These are phyloP conservation scores for Silybum marianum DNA, from an alignment of 129 eudicot genomes.

Conservation along the genomic window DNA sequence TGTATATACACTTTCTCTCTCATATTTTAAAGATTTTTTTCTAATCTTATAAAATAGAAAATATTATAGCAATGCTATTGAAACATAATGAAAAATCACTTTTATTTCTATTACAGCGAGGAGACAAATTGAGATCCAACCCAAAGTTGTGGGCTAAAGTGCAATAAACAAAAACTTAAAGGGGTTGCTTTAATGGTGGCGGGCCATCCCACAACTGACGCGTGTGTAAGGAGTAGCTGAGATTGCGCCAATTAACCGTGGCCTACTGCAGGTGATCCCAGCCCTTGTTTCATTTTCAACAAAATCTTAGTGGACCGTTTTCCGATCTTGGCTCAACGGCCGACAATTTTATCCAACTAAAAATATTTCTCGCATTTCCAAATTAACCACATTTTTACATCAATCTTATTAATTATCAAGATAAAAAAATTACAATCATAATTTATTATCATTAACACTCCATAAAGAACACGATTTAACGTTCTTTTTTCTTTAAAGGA, in stretches of 20 bases:
- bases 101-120: no score
- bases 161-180: slow-evolving; percentile 10
- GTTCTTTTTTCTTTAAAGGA: neutral
- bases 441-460: no score
- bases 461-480: neutral
- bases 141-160: neutral
- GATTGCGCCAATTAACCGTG: slow-evolving; percentile 29
- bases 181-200: slow-evolving; percentile 9
- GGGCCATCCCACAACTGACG: slow-evolving; percentile 25
- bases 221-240: slow-evolving; percentile 9
- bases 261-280: slow-evolving; percentile 9
- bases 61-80: no score
- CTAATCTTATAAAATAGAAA: no score
- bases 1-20: no score
- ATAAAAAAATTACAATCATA: neutral
- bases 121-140: neutral
- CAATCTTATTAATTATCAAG: neutral
- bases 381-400: neutral
- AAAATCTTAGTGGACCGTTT: slow-evolving; percentile 21
- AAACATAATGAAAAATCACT: no score
- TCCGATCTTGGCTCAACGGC: slow-evolving; percentile 13
- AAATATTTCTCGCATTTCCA: neutral
- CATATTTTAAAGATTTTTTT: no score
- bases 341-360: neutral
- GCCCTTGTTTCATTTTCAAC: neutral